These are phyloP conservation scores for Macrophomina tecta DNA, from an alignment of 2,329 filamentous ascomycete species.

Conservation along the genomic window DNA sequence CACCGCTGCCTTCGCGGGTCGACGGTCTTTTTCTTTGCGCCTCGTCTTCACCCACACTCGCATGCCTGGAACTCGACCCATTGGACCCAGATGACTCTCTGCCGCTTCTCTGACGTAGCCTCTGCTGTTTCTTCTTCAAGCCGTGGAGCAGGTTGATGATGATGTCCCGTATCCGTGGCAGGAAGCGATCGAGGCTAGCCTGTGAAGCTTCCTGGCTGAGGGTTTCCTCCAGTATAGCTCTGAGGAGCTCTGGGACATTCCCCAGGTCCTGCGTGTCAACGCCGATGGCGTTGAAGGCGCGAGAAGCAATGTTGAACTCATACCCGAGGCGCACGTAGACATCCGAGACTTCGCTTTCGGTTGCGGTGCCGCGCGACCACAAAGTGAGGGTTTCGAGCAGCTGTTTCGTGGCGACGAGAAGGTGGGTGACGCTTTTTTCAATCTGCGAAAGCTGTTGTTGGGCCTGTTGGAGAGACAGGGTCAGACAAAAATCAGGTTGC, in stretches of 20 bases:
- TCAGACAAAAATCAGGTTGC: constrained; percentile 6
- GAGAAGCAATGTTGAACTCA: constrained; percentile 98
- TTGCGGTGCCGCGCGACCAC: constrained; percentile 92
- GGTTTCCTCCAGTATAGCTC: constrained; percentile 91
- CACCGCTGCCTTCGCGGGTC: constrained; percentile 49
- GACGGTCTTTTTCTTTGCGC: constrained; percentile 42
- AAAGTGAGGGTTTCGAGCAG: constrained; percentile 95
- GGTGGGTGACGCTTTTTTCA: constrained; percentile 97
- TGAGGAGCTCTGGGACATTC: constrained; percentile 89
- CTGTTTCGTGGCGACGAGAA: constrained; percentile 96
- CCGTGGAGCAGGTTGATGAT: constrained; percentile 98
- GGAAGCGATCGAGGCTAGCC: constrained; percentile 89
- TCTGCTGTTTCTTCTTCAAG: constrained; percentile 95
- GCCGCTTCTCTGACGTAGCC: constrained; percentile 67
- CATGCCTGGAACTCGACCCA: constrained; percentile 47
- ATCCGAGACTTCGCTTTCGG: constrained; percentile 94
- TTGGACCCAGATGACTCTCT: constrained; percentile 52
- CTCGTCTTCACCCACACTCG: constrained; percentile 39
- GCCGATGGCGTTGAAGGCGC: constrained; percentile 94
- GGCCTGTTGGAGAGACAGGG: constrained; percentile 54
- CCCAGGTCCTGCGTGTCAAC: constrained; percentile 94
- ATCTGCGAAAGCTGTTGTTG: constrained; percentile 88
- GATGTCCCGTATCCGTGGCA: constrained; percentile 94
- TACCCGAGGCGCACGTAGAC: constrained; percentile 97
- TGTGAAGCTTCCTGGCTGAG: constrained; percentile 95